Evolutionary conservation across 2,329 filamentous ascomycete species (phyloP).

Genomic region (Rhytidhysteron rufulum): DNA sequence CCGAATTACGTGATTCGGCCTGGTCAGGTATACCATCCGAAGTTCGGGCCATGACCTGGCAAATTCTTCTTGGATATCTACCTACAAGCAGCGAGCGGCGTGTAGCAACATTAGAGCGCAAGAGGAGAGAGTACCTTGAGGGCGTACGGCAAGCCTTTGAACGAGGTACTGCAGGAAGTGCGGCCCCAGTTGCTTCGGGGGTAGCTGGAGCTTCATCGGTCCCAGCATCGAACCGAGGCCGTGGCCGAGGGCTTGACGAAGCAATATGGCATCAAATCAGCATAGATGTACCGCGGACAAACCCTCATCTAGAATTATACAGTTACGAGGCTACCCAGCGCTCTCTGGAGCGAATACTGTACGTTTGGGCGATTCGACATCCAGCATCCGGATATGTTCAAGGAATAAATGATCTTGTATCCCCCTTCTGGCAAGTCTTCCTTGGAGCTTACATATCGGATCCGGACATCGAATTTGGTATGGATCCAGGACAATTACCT

Average conservation of each 20-base stretch:
- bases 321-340: slow-evolving; percentile 93
- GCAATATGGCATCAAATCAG: slow-evolving; percentile 99
- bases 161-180: slow-evolving; percentile 43
- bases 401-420: slow-evolving; percentile 96
- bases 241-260: slow-evolving; percentile 80
- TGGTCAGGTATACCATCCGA: slow-evolving; percentile 96
- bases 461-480: slow-evolving; percentile 83
- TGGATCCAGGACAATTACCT: slow-evolving; percentile 94
- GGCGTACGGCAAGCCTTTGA: slow-evolving; percentile 71
- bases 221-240: slow-evolving; percentile 51
- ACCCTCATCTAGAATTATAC: slow-evolving; percentile 92
- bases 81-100: slow-evolving; percentile 94
- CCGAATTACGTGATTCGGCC: slow-evolving; percentile 77
- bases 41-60: slow-evolving; percentile 98
- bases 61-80: slow-evolving; percentile 88
- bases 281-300: slow-evolving; percentile 94
- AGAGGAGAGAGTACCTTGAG: slow-evolving; percentile 94
- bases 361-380: slow-evolving; percentile 96
- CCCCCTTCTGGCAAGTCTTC: slow-evolving; percentile 98
- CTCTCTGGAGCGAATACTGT: slow-evolving; percentile 89
- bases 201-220: slow-evolving; percentile 40
- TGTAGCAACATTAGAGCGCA: slow-evolving; percentile 84
- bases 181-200: slow-evolving; percentile 50
- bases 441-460: slow-evolving; percentile 94
- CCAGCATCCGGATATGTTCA: slow-evolving; percentile 97